Percentiles rank a stretch among this genome's conserved stretches.
phyloP scores from a whole-genome alignment of 2,329 filamentous ascomycete species.

The Cadophora sp. region DNA sequence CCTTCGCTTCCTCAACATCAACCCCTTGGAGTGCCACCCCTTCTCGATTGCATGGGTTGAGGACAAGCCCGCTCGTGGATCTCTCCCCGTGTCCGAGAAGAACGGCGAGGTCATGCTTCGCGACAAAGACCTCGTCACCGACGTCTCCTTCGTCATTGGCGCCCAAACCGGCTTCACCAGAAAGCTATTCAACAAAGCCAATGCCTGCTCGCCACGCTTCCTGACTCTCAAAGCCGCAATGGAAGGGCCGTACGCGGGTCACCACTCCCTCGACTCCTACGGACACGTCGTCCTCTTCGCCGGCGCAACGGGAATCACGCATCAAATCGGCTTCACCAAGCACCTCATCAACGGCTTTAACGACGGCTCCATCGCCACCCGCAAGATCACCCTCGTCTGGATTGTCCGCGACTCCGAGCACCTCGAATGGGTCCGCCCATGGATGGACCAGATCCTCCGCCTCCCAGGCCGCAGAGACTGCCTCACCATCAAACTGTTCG shows the following conservation, averaged over 20 bases:
- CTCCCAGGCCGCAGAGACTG: constrained; percentile 84
- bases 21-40: constrained; percentile 76
- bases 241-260: constrained; percentile 88
- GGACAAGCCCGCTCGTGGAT: constrained; percentile 52
- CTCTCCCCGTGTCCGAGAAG: constrained; percentile 49
- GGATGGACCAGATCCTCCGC: constrained; percentile 76
- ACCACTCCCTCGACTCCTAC: constrained; percentile 88
- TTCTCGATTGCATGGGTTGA: constrained; percentile 82
- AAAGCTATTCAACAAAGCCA: constrained; percentile 75
- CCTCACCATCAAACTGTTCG: constrained; percentile 85
- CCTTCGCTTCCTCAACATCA: constrained; percentile 71
- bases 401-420: constrained; percentile 89
- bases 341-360: constrained; percentile 76
- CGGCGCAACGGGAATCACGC: constrained; percentile 92
- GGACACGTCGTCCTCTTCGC: constrained; percentile 91
- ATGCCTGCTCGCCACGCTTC: constrained; percentile 42
- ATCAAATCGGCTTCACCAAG: constrained; percentile 87
- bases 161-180: constrained; percentile 89
- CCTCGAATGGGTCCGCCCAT: constrained; percentile 91
- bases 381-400: constrained; percentile 86
- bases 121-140: constrained; percentile 48
- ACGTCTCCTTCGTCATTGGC: constrained; percentile 83
- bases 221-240: constrained; percentile 63
- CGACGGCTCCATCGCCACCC: constrained; percentile 76
- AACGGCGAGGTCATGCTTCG: constrained; percentile 21